phyloP scores from a whole-genome alignment of 179 eudicot genomes.

The Spinacia oleracea region DNA sequence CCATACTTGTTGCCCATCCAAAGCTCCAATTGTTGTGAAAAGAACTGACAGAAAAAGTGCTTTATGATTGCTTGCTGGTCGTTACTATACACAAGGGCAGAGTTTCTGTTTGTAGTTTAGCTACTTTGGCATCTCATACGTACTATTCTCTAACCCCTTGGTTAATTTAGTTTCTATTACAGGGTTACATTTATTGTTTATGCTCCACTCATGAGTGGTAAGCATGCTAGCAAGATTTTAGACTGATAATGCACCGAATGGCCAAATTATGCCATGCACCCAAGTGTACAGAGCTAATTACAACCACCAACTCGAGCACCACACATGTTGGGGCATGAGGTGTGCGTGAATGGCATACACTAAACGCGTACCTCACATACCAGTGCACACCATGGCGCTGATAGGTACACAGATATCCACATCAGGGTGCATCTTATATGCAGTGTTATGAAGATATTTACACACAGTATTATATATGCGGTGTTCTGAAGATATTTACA shows the following conservation, averaged over 20 bases:
- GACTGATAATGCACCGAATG: background rate
- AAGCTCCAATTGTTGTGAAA: background rate
- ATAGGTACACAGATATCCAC: background rate
- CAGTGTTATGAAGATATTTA: background rate
- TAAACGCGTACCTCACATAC: background rate
- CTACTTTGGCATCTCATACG: background rate
- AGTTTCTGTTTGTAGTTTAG: background rate
- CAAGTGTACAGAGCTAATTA: background rate
- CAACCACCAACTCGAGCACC: background rate
- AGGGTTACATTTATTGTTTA: background rate
- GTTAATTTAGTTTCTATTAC: background rate
- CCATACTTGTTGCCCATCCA: conserved; percentile 7
- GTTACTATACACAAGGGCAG: background rate
- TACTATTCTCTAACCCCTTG: background rate
- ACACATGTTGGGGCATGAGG: background rate
- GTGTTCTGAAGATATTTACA: background rate
- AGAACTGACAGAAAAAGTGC: background rate
- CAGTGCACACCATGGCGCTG: background rate
- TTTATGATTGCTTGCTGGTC: conserved; percentile 10
- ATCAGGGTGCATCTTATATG: background rate
- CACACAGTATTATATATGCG: background rate
- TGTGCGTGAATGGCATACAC: background rate
- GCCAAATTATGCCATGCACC: background rate
- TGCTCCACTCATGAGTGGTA: background rate
- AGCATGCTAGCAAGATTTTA: background rate